Conservation (phyloP, 805 yeast genomes). For the Schwanniomyces sp. region DNA sequence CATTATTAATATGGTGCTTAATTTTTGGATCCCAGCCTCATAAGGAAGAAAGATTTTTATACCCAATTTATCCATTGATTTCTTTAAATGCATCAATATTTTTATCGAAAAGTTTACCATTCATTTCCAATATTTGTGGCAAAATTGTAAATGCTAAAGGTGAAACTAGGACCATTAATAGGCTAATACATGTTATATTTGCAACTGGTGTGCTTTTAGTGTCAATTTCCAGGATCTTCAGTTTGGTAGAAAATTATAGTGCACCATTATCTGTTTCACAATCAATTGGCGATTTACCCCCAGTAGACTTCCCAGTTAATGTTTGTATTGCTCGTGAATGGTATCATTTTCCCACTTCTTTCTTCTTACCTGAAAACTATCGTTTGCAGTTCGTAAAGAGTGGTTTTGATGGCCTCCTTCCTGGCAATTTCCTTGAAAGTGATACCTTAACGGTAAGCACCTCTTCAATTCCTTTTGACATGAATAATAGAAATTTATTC, state of each 20-base stretch:
- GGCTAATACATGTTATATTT: constrained; percentile 14
- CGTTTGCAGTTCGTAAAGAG: constrained; percentile 69
- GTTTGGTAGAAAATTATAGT: constrained; percentile 64
- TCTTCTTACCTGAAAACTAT: constrained; percentile 65
- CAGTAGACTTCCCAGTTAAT: constrained; percentile 26
- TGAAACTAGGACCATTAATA: constrained; percentile 2
- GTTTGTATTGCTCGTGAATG: constrained; percentile 95
- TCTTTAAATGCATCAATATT: constrained; percentile 61
- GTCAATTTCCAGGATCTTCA: constrained; percentile 51
- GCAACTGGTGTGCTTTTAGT: constrained; percentile 30
- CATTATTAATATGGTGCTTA: constrained; percentile 63
- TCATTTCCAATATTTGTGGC: constrained; percentile 1
- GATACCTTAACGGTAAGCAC: constrained; percentile 27
- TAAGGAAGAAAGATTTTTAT: constrained; percentile 89
- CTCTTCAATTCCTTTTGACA: constrained; percentile 54
- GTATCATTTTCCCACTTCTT: constrained; percentile 90
- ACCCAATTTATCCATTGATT: constrained; percentile 77
- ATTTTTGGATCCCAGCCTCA: constrained; percentile 80
- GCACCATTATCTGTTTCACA: constrained; percentile 68
- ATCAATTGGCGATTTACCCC: constrained; percentile 21
- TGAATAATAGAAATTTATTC: constrained; percentile 75
- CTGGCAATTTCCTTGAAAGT: constrained; percentile 75
- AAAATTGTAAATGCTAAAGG: constrained; percentile 16
- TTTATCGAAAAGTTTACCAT: constrained; percentile 14
- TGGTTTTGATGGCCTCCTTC: constrained; percentile 84